Conservation (phyloP, 345 rosid species). For the Diplotaxis tenuifolia region DNA sequence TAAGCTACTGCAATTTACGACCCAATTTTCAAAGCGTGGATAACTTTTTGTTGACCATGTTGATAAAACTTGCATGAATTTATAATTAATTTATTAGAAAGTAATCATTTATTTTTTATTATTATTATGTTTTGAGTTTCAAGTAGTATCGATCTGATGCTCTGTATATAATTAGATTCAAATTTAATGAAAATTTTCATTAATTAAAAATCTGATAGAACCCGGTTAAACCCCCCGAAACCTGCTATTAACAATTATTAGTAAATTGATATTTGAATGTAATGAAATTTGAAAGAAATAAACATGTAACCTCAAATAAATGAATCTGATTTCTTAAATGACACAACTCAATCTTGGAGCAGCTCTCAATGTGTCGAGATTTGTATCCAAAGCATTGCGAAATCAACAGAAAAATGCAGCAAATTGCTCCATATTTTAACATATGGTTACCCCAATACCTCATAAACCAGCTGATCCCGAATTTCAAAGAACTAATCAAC, state of each 20-base stretch:
- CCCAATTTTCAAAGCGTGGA: not conserved
- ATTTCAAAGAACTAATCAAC: conserved; percentile 9
- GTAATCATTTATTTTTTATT: too few relatives aligned
- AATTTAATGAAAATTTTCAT: too few relatives aligned
- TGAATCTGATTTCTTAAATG: too few relatives aligned
- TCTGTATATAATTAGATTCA: too few relatives aligned
- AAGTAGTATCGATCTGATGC: not conserved
- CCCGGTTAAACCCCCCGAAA: too few relatives aligned
- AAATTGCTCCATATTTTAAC: conserved; percentile 20
- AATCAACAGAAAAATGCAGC: conserved; percentile 10
- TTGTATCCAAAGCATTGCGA: conserved; percentile 43
- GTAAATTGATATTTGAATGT: too few relatives aligned
- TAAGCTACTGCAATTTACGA: not conserved
- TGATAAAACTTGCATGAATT: not conserved
- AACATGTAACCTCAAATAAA: too few relatives aligned
- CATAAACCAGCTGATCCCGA: conserved; percentile 42
- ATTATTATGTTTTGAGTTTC: not conserved
- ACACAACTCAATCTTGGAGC: conserved; percentile 38
- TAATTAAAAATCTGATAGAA: too few relatives aligned
- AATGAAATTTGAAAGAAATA: too few relatives aligned
- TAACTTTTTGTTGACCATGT: not conserved
- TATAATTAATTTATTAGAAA: too few relatives aligned
- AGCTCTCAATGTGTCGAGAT: conserved; percentile 42
- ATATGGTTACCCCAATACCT: conserved; percentile 32
- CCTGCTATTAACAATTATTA: too few relatives aligned